Evolutionary conservation across 495 filamentous ascomycete species (phyloP).

Genomic region (Aspergillus bertholletiae): DNA sequence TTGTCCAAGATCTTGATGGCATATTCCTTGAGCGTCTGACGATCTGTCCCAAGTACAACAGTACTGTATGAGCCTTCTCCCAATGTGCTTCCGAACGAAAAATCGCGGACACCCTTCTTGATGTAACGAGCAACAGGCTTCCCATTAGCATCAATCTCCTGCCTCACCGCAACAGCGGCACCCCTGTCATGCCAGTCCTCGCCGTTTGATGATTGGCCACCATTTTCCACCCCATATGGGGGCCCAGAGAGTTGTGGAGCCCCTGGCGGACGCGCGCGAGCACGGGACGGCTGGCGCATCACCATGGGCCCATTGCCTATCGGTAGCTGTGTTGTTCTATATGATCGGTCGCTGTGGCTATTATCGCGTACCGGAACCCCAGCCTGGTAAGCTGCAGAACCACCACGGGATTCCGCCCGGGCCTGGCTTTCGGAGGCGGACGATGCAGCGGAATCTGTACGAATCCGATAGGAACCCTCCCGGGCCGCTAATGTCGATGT

Average conservation of each 20-base stretch:
- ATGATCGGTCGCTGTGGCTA: conserved; percentile 67
- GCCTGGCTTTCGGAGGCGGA: conserved; percentile 53
- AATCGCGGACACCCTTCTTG: conserved; percentile 97
- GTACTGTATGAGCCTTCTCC: conserved; percentile 99
- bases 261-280: conserved; percentile 40
- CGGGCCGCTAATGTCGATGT: conserved; percentile 35
- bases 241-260: conserved; percentile 53
- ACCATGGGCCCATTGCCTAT: conserved; percentile 52
- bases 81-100: conserved; percentile 85
- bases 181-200: conserved; percentile 96
- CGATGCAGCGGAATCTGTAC: conserved; percentile 62
- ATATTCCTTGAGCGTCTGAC: conserved; percentile 93
- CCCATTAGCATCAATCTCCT: conserved; percentile 80
- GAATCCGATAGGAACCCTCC: conserved; percentile 52
- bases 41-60: conserved; percentile 89
- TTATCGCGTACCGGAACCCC: conserved; percentile 64
- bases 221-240: conserved; percentile 62
- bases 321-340: conserved; percentile 54
- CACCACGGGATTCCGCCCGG: conserved; percentile 59
- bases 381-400: conserved; percentile 58
- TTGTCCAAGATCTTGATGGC: conserved; percentile 99
- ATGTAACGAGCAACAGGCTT: conserved; percentile 75
- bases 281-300: conserved; percentile 45
- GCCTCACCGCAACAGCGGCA: conserved; percentile 72
- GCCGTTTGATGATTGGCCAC: conserved; percentile 63